Base-by-base conservation (phyloP, 805 yeast species). In the Zygosaccharomyces kombuchaensis region DNA sequence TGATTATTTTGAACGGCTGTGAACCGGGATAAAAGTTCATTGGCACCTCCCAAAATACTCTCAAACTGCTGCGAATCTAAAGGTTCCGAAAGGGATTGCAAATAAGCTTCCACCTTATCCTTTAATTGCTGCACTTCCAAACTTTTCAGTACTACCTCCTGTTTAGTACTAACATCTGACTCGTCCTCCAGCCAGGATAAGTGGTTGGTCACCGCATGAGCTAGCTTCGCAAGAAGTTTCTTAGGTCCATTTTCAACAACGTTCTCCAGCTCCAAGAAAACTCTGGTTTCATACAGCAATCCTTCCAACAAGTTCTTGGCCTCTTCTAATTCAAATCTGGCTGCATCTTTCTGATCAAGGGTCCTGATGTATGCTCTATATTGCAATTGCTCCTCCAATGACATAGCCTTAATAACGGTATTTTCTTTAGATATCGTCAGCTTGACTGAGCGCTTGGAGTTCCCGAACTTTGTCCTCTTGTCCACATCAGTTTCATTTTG, bases 111-210 rank as follows among this genome's bases (percentile, higher is more conserved):
- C 17, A 76, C 59, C 40, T 63, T 66, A 13, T 52, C 53, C 36
- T 59, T 62, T 16, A 65, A 50, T 0, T 46, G 51, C 7, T 62
- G 51, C 2, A 70, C 50, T 9, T 47, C 49, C 1, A 48, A 42
- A 5, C 59, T 52, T 54, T 62, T 75, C 3, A 59, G 57, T 16
- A 64, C 60, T 21, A 80, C 61, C 2, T 68, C 75, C 17, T 67
- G 59, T 9, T 66, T 38, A 0, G 63, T 51, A 1, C 85, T 76
- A 17, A 67, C 36, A 44, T 77, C 84, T 30, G 87, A 74, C 13
- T 80, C 88, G 55, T 77, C 79, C 40, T 87, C 95, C 31, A 88
- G 68, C 96, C 96, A 87, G 48, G 84, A 91, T 37, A 85, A 66
- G 21, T 71, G 66, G 9, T 77, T 80, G 12, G 69, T 46, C 4